A percentile compares a stretch with the other conserved stretches of the same genome.
Evolutionary conservation across 129 eudicot species (phyloP).

Genomic region (Gnaphalium uliginosum): DNA sequence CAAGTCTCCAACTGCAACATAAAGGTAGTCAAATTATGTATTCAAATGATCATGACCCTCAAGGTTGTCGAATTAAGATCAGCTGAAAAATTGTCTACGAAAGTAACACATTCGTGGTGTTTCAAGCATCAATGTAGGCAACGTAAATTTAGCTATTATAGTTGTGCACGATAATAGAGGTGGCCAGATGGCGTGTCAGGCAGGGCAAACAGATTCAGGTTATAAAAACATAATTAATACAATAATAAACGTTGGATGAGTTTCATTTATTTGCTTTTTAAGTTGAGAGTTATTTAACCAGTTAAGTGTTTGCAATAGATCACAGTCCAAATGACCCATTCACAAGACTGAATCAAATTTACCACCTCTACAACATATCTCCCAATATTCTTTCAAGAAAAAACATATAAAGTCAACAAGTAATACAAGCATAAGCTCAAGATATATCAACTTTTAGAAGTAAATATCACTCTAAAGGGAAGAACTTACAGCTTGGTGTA

Average conservation of each 20-base stretch:
- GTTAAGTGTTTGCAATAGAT: no score
- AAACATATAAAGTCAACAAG: not conserved
- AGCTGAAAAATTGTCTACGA: no score
- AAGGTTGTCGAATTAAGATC: no score
- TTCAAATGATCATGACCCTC: not conserved
- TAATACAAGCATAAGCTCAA: not conserved
- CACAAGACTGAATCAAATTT: not conserved
- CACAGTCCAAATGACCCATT: not conserved
- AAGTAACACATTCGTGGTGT: not conserved
- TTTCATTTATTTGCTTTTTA: no score
- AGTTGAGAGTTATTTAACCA: no score
- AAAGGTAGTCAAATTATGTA: not conserved
- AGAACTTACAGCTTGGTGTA: slow-evolving; percentile 68
- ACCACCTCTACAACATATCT: not conserved
- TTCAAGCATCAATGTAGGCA: no score
- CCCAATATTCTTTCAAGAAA: not conserved
- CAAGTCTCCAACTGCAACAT: slow-evolving; percentile 64
- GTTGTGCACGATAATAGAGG: not conserved
- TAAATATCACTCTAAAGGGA: not conserved
- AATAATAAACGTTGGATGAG: no score
- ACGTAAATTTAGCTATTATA: not conserved
- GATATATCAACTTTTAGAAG: not conserved
- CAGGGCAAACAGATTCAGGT: not conserved
- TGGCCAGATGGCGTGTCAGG: no score
- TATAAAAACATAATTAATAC: not conserved